Evolutionary conservation across 768 basidiomycete species (phyloP).

Genomic region (Lactarius tabidus): DNA sequence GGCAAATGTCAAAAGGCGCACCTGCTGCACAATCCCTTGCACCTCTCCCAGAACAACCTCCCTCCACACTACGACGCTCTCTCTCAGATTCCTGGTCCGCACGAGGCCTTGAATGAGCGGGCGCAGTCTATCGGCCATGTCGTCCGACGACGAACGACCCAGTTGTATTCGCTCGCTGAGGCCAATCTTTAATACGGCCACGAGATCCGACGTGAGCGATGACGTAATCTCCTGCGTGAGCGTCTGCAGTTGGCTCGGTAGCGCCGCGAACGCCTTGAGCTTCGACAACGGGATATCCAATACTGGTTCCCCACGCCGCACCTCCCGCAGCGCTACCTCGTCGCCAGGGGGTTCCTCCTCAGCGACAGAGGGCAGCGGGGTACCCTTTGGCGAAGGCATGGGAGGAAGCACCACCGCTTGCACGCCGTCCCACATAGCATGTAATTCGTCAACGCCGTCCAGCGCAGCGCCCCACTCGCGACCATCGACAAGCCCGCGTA

Average conservation of each 20-base stretch:
- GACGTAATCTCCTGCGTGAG: slow-evolving; percentile 72
- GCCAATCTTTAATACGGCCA: slow-evolving; percentile 65
- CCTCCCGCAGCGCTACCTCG: slow-evolving; percentile 21
- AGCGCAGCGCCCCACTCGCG: slow-evolving; percentile 90
- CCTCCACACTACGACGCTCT: slow-evolving; percentile 65
- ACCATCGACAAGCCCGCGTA: slow-evolving; percentile 67
- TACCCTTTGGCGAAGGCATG: background rate
- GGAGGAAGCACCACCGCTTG: background rate
- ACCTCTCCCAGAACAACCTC: slow-evolving; percentile 63
- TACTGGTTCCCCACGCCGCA: background rate
- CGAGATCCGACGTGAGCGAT: slow-evolving; percentile 73
- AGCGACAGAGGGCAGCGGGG: slow-evolving; percentile 32
- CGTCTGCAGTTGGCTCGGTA: slow-evolving; percentile 68
- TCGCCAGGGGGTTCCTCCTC: slow-evolving; percentile 30
- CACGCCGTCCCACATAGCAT: slow-evolving; percentile 48
- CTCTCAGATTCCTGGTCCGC: slow-evolving; percentile 66
- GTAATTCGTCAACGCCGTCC: slow-evolving; percentile 64
- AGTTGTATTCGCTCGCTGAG: slow-evolving; percentile 48
- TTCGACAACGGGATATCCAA: slow-evolving; percentile 56
- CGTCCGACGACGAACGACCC: background rate
- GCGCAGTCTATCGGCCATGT: slow-evolving; percentile 56
- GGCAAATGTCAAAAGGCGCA: slow-evolving; percentile 34
- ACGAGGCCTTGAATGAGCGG: slow-evolving; percentile 77
- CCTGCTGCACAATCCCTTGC: slow-evolving; percentile 52
- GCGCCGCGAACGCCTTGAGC: slow-evolving; percentile 64